Evolutionary conservation across 73 alveolate genomes (phyloP).

Genomic region (Tetrahymena elliotti): DNA sequence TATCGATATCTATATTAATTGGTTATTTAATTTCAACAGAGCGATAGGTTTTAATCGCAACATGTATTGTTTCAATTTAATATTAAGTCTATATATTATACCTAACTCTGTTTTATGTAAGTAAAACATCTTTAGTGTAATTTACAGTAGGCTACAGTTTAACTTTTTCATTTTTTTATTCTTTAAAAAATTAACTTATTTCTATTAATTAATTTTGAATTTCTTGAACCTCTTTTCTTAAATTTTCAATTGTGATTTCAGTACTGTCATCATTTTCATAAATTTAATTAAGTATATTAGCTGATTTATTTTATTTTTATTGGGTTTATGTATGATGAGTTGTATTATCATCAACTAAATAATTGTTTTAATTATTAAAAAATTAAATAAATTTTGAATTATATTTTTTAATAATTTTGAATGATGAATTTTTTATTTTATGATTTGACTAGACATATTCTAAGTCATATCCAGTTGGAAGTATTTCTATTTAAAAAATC

Average conservation of each 20-base stretch:
- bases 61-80: neutral
- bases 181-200: neutral
- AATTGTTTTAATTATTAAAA: no score
- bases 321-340: neutral
- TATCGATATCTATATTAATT: neutral
- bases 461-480: neutral
- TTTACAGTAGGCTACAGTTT: neutral
- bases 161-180: neutral
- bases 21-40: neutral
- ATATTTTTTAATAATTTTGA: neutral
- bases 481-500: neutral
- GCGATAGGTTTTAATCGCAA: neutral
- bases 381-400: neutral
- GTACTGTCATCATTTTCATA: neutral
- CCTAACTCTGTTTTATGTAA: neutral
- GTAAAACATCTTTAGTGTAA: neutral
- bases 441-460: neutral
- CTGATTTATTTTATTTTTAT: neutral
- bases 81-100: neutral
- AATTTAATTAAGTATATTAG: neutral
- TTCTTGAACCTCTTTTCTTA: neutral
- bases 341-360: neutral
- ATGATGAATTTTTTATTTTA: neutral
- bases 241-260: neutral
- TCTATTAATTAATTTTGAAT: neutral